phyloP scores from a whole-genome alignment of 176 grass and related monocot species.

The Lolium rigidum region DNA sequence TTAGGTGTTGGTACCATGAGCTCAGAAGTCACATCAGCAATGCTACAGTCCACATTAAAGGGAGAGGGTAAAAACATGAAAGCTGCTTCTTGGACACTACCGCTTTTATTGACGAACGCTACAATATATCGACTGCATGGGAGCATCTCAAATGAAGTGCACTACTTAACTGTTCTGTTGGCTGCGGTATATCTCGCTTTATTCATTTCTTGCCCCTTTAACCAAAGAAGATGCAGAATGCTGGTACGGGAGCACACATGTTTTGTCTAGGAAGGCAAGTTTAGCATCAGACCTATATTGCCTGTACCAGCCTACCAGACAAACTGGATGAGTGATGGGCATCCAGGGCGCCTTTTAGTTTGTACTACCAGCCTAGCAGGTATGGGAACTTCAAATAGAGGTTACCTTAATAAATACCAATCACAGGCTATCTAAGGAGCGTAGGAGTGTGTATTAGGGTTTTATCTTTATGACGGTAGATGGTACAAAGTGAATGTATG shows the following conservation, averaged over 20 bases:
- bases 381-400: not conserved
- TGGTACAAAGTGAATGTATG: not conserved
- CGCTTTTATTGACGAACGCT: not conserved
- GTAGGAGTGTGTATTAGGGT: not conserved
- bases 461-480: not conserved
- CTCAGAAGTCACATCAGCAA: not conserved
- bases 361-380: slow-evolving; percentile 7
- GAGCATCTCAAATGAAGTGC: not conserved
- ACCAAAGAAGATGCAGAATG: slow-evolving; percentile 43
- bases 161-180: not conserved
- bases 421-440: not conserved
- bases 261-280: slow-evolving; percentile 33
- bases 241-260: slow-evolving; percentile 21
- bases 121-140: not conserved
- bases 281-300: slow-evolving; percentile 20
- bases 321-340: slow-evolving; percentile 18
- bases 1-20: not conserved
- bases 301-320: slow-evolving; percentile 10
- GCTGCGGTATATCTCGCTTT: slow-evolving; percentile 1
- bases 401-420: not conserved
- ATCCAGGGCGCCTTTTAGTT: slow-evolving; percentile 18
- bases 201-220: slow-evolving; percentile 49
- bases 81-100: slow-evolving; percentile 27
- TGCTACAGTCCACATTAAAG: slow-evolving; percentile 20
- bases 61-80: slow-evolving; percentile 14